Conservation (phyloP, 768 basidiomycete genomes). For the Gloeopeniophorella convolvens region DNA sequence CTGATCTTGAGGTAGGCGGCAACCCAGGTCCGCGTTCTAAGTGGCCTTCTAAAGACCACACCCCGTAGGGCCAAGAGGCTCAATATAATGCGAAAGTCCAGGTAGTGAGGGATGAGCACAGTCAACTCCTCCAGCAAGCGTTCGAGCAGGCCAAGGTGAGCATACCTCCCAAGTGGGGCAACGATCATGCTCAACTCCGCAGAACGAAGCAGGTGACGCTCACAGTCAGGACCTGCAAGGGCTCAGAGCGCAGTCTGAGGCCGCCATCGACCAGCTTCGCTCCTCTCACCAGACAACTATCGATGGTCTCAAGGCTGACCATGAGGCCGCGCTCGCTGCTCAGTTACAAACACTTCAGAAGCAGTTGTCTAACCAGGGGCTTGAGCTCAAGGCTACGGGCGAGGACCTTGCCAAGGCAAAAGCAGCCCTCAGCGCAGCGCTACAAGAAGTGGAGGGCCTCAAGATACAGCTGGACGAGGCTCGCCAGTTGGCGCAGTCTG, state of each 20-base stretch:
- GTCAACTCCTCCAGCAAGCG: conserved; percentile 53
- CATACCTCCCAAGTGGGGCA: background rate
- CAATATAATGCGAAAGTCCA: conserved; percentile 64
- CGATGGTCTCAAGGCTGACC: conserved; percentile 57
- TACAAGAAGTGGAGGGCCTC: conserved; percentile 48
- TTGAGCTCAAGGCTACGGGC: conserved; percentile 79
- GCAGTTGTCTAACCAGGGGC: conserved; percentile 48
- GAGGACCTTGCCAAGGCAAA: conserved; percentile 80
- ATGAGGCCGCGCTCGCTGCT: conserved; percentile 51
- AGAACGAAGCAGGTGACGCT: conserved; percentile 65
- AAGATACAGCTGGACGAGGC: conserved; percentile 62
- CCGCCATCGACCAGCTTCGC: conserved; percentile 64
- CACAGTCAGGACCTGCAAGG: conserved; percentile 67
- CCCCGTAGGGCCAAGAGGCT: conserved; percentile 55
- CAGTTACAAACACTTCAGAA: conserved; percentile 55
- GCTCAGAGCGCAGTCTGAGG: conserved; percentile 59
- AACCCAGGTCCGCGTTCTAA: background rate
- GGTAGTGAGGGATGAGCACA: conserved; percentile 58
- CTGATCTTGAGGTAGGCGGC: conserved; percentile 59
- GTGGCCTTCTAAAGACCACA: background rate
- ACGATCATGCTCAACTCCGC: conserved; percentile 12
- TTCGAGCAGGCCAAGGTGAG: conserved; percentile 75
- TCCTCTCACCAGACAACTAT: conserved; percentile 53
- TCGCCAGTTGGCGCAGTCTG: conserved; percentile 37
- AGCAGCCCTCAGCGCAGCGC: conserved; percentile 43